Conservation (phyloP, 441 rosid species). For the Eruca vesicaria region DNA sequence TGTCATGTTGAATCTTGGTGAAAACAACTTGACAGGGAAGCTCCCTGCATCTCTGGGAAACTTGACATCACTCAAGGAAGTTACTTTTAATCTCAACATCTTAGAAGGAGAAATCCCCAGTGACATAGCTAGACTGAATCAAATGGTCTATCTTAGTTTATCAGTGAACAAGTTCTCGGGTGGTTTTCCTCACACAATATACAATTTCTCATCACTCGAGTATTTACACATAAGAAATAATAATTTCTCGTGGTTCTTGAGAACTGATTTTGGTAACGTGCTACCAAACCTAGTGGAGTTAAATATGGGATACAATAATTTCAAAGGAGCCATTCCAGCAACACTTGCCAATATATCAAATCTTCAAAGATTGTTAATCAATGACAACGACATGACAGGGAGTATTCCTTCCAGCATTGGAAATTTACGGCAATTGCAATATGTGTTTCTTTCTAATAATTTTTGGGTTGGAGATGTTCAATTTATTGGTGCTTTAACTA, state of each 20-base stretch:
- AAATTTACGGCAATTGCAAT: not conserved
- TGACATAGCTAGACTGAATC: not conserved
- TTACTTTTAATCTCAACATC: not conserved
- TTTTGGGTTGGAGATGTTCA: not conserved
- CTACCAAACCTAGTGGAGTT: not conserved
- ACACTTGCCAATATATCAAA: not conserved
- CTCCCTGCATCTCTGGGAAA: not conserved
- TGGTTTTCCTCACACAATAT: not conserved
- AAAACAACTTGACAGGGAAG: not conserved
- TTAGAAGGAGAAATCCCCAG: not conserved
- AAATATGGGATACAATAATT: not conserved
- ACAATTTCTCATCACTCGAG: not conserved
- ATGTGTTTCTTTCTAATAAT: not conserved
- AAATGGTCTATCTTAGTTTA: not conserved
- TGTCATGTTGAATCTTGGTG: not conserved
- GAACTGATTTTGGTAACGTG: not conserved
- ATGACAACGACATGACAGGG: not conserved
- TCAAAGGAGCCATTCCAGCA: not conserved
- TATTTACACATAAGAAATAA: not conserved
- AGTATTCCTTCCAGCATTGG: not conserved
- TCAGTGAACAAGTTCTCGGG: not conserved
- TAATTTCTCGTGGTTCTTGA: not conserved
- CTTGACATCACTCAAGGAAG: not conserved
- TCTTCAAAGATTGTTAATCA: not conserved
- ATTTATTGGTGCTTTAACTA: not conserved